Evolutionary conservation across 352 stramenopile species (phyloP), one percentile per base, ranked within the genome.

Genomic region (Phytopythium oedochilum): DNA sequence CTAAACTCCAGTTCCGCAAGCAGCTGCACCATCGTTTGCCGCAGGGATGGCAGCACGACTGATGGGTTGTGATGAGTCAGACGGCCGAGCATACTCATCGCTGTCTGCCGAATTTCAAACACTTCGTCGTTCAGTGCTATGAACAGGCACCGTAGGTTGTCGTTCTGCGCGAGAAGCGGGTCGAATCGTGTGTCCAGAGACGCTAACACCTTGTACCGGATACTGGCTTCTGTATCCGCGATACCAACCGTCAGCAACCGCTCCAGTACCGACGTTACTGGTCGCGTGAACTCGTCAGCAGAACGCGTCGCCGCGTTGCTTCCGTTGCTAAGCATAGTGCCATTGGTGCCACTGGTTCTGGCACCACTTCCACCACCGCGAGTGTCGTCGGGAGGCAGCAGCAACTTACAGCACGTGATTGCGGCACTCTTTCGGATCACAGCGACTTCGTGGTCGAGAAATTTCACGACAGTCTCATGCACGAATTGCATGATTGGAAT

Each of bases 401-500:
- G 63, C 34, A 95, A 64, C 57, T 93, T 93, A 61, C 86, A 95
- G 50, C 86, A 95, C 22, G 86, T 95, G 36, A 92, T 85, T n/a
- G 86, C 86, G 2, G 86, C 86, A 39, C 79, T 92, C 42, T 89
- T 87, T n/a, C 86, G 86, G 32, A 95, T 92, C 28, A 75, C 78
- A 3, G 83, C 78, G 35, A 90, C 79, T 43, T 95, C 86, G 54
- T 95, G 83, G 36, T 95, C 86, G 15, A 95, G 68, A 49, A 94
- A 95, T 42, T 91, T 93, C 5, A 93, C 86, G 23, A 95, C 86
- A 6, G 78, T 89, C 61, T 92, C 80, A 46, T 95, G 86, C 39
- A 95, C 83, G 63, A 92, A 92, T 51, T 91, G 80, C 78, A 95
- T 86, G 66, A 95, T 86, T 11, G 86, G 86, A 36, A 95, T 92